Evolutionary conservation across 2,329 filamentous ascomycete species (phyloP).

Genomic region (Phaeosphaeriaceae sp.): DNA sequence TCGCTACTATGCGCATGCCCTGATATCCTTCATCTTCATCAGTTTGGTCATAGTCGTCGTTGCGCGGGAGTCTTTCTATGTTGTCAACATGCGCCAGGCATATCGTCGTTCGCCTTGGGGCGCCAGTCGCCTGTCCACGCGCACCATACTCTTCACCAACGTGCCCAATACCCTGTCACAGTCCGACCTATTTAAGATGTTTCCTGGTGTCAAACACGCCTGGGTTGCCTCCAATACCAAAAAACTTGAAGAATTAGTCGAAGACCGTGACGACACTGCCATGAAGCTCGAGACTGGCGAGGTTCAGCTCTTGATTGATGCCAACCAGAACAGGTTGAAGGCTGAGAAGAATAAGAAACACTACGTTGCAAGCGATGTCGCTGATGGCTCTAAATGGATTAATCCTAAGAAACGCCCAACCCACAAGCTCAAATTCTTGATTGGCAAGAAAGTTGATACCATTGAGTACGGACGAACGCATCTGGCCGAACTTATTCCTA

Average conservation of each 20-base stretch:
- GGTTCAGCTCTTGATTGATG: conserved; percentile 51
- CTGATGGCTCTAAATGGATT: conserved; percentile 51
- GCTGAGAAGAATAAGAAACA: conserved; percentile 59
- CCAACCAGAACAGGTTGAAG: conserved; percentile 74
- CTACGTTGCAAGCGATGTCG: conserved; percentile 50
- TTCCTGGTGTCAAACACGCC: conserved; percentile 49
- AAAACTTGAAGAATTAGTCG: conserved; percentile 52
- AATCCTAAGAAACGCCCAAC: conserved; percentile 50
- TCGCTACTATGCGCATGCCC: conserved; percentile 54
- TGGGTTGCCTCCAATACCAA: conserved; percentile 57
- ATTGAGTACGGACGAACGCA: conserved; percentile 84
- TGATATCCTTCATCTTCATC: conserved; percentile 53
- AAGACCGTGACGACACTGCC: conserved; percentile 52
- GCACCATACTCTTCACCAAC: conserved; percentile 57
- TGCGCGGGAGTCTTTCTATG: conserved; percentile 54
- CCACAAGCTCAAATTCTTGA: conserved; percentile 49
- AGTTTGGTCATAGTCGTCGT: conserved; percentile 53
- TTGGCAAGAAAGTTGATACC: conserved; percentile 64
- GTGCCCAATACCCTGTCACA: conserved; percentile 53
- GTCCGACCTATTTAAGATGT: conserved; percentile 48
- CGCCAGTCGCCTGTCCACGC: conserved; percentile 53
- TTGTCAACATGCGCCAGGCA: conserved; percentile 57
- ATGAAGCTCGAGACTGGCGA: conserved; percentile 54
- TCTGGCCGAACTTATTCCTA: conserved; percentile 74
- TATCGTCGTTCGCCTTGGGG: conserved; percentile 54